Percentiles rank a stretch among this genome's conserved stretches.
Evolutionary conservation across 495 filamentous ascomycete genomes (phyloP).

Genomic region (Aspergillus sparsus): DNA sequence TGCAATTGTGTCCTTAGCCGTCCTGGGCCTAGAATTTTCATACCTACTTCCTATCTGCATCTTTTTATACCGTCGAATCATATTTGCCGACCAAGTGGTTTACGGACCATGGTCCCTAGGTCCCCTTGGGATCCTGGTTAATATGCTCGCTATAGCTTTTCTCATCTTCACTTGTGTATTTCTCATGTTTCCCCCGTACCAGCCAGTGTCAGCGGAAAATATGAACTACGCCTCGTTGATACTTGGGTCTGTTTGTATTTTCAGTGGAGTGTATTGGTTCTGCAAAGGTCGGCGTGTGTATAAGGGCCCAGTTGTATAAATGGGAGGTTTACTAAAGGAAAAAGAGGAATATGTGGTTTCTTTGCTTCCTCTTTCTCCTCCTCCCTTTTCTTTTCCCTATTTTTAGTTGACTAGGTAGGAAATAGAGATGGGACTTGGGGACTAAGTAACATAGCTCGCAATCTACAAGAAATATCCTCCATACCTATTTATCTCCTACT

Average conservation of each 20-base stretch:
- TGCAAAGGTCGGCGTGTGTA: neutral
- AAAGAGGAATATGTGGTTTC: no score
- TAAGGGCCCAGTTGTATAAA: neutral
- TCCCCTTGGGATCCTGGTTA: conserved; percentile 29
- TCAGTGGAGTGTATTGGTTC: conserved; percentile 9
- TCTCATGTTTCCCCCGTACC: conserved; percentile 41
- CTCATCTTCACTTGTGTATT: conserved; percentile 35
- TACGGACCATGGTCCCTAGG: conserved; percentile 24
- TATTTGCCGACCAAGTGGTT: conserved; percentile 2
- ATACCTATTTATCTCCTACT: no score
- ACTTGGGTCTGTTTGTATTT: conserved; percentile 10
- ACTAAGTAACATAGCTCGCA: no score
- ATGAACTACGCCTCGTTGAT: conserved; percentile 39
- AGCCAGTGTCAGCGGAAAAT: conserved; percentile 33
- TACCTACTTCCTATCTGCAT: conserved; percentile 43
- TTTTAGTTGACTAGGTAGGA: no score
- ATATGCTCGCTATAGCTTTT: conserved; percentile 37
- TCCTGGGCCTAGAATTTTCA: conserved; percentile 42
- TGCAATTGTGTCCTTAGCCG: conserved; percentile 49
- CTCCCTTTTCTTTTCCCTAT: no score
- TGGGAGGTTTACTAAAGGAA: no score
- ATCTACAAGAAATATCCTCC: no score
- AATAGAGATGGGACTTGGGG: no score
- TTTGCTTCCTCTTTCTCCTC: no score
- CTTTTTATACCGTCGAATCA: conserved; percentile 29